Conservation (phyloP, 148 eudicot species). For the Suaeda aralocaspica region DNA sequence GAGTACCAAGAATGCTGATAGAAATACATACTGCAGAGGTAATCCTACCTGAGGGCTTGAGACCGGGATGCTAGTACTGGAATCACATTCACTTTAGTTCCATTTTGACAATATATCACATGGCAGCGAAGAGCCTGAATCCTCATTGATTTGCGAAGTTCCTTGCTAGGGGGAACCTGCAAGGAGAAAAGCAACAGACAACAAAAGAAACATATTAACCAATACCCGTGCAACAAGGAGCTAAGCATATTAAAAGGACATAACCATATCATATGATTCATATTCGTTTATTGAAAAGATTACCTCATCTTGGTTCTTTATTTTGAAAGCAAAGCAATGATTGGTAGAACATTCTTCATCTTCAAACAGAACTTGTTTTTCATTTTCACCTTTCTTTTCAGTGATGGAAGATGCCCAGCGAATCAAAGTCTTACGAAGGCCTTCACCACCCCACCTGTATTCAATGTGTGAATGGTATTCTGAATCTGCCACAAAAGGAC, state of each 20-base stretch:
- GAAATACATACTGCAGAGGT: not conserved
- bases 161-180: slow-evolving; percentile 79
- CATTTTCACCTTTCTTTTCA: slow-evolving; percentile 51
- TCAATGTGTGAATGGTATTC: slow-evolving; percentile 89
- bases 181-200: slow-evolving; percentile 11
- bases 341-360: slow-evolving; percentile 68
- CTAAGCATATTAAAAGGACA: not conserved
- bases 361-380: slow-evolving; percentile 59
- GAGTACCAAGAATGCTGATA: not conserved
- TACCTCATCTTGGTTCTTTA: slow-evolving; percentile 71
- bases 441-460: slow-evolving; percentile 98
- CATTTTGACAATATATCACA: slow-evolving; percentile 72
- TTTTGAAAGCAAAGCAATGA: slow-evolving; percentile 77
- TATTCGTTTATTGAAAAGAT: not conserved
- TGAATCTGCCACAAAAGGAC: slow-evolving; percentile 60
- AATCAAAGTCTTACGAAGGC: slow-evolving; percentile 75
- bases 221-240: not conserved
- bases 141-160: slow-evolving; percentile 69
- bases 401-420: slow-evolving; percentile 70
- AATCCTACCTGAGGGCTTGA: slow-evolving; percentile 79
- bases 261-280: not conserved
- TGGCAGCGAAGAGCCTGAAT: slow-evolving; percentile 95
- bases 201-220: not conserved
- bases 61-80: slow-evolving; percentile 98
- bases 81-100: slow-evolving; percentile 68